Evolutionary conservation across 1,284 basidiomycete genomes (phyloP), one percentile per base, ranked within the genome.

Genomic region (Leccinum angustisporum): DNA sequence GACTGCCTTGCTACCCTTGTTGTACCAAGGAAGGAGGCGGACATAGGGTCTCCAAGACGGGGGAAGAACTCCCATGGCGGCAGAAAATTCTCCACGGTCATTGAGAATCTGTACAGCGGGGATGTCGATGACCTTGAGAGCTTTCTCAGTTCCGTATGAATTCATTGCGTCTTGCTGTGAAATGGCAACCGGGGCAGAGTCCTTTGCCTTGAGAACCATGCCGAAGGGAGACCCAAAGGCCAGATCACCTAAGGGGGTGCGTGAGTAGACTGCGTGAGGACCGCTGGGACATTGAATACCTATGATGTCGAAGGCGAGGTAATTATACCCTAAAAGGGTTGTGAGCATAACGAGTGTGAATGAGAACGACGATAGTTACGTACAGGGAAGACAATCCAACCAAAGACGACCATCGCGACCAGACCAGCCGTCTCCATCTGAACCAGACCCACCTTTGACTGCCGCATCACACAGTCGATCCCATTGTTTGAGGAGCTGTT

Each of bases 201-300:
- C 93, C 61, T 85, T 84, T 43, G 83, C 89, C 5, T 87, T 84
- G 59, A 85, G 74, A 62, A 97, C 81, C 95, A 97, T 97, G 33
- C 93, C 94, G 68, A 97, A 97, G 0, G 95, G 88, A 11, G 85
- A 83, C 10, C 94, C 94, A 67, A 95, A 95, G 0, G 92, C 91
- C 30, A 94, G 82, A 72, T 92, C 90, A 60, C 90, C 88, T 82
- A 4, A 25, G 13, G 4, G 3, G 5, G 16, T 21, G 40, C 5
- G 34, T 72, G 10, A 73, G 46, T 7, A 10, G 7, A 58, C 3
- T n/a, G 40, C 14, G 10, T 43, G 14, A 7, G 10, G 40, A 30
- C 11, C 11, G 33, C 14, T n/a, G 1, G 34, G 33, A 27, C 1
- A 9, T 33, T 4, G 40, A 57, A 43, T 66, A 80, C 83, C 84